Percentiles rank a stretch among this genome's conserved stretches.
Evolutionary conservation across 73 alveolate genomes (phyloP).

Genomic region (Tetrahymena borealis): DNA sequence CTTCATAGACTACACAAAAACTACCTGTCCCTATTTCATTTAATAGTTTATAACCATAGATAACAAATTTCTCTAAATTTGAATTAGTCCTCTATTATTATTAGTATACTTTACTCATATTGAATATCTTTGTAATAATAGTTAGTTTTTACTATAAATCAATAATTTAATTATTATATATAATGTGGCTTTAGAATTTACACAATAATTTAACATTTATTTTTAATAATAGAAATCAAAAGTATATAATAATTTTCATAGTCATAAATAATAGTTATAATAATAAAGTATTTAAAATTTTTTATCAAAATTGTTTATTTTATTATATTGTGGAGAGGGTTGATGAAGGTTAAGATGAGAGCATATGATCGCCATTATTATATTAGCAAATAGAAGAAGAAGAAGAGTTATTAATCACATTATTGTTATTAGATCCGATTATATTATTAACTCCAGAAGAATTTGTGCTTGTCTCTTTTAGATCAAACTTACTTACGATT

Average conservation of each 20-base stretch:
- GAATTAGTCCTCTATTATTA: neutral
- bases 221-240: too few species aligned
- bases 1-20: neutral
- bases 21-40: neutral
- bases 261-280: too few species aligned
- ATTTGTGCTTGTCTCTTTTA: neutral
- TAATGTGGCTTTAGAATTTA: too few species aligned
- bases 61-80: neutral
- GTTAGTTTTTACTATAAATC: too few species aligned
- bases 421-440: too few species aligned
- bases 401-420: neutral
- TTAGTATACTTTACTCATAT: neutral
- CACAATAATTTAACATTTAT: too few species aligned
- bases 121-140: neutral
- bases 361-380: too few species aligned
- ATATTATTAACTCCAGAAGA: too few species aligned
- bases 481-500: neutral
- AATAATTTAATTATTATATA: too few species aligned
- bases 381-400: neutral
- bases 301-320: neutral
- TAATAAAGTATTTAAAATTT: too few species aligned
- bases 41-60: too few species aligned
- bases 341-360: neutral
- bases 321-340: neutral
- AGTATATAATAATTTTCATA: too few species aligned